These are phyloP conservation scores for Seminavis robusta DNA, from an alignment of 108 stramenopile genomes.

Conservation along the genomic window DNA sequence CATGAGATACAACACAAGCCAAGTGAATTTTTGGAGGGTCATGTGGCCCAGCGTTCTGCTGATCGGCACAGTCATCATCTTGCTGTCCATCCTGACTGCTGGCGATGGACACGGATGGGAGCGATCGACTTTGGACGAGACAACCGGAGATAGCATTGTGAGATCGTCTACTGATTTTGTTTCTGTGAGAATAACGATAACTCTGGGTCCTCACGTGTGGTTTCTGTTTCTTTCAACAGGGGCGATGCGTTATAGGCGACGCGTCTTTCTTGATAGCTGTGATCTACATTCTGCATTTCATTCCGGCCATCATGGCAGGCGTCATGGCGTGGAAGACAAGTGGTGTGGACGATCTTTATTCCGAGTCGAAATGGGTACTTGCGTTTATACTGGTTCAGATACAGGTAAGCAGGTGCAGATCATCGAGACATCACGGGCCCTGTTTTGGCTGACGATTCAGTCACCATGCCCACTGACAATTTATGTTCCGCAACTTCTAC, in stretches of 20 bases:
- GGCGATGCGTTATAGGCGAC: not conserved
- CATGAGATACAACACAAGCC: not conserved
- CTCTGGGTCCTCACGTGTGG: too few species aligned
- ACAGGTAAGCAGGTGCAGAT: too few species aligned
- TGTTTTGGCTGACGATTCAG: too few species aligned
- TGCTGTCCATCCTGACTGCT: too few species aligned
- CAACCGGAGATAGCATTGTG: not conserved
- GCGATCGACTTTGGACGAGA: not conserved
- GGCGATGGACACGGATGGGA: too few species aligned
- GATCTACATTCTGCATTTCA: conserved; percentile 19
- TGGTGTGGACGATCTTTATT: conserved; percentile 14
- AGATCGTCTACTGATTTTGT: too few species aligned
- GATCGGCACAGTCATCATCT: not conserved
- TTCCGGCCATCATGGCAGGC: conserved; percentile 12
- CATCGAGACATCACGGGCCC: too few species aligned
- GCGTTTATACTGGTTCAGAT: conserved; percentile 4
- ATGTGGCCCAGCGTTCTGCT: not conserved
- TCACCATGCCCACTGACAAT: too few species aligned
- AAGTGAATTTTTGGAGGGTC: not conserved
- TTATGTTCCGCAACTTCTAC: too few species aligned
- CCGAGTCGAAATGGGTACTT: conserved; percentile 21
- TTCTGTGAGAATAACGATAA: too few species aligned
- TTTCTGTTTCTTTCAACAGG: too few species aligned
- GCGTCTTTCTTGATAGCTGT: not conserved
- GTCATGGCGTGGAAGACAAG: conserved; percentile 22